phyloP scores from a whole-genome alignment of 495 filamentous ascomycete genomes.

The Astrothelium macrocarpum region DNA sequence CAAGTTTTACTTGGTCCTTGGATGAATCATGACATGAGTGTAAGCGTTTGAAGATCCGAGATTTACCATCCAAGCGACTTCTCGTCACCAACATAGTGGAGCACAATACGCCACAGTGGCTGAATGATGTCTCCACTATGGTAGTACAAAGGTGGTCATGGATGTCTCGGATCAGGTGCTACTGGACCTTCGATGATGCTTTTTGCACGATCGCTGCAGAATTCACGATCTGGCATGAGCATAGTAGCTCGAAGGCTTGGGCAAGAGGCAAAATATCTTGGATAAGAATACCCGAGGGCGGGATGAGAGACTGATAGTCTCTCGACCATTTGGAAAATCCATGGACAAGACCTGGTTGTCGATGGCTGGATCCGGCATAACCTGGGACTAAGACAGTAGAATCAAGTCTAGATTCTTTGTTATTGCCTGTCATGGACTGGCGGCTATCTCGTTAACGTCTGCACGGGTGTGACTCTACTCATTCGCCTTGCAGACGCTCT shows the following conservation, averaged over 20 bases:
- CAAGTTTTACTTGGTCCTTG: neutral
- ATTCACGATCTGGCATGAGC: neutral
- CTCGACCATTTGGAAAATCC: neutral
- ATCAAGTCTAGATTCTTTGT: neutral
- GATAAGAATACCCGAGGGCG: neutral
- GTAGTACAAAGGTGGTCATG: neutral
- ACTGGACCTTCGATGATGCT: neutral
- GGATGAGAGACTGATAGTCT: neutral
- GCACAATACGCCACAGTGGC: neutral
- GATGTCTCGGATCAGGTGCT: neutral
- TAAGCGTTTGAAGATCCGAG: neutral
- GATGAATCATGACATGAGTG: neutral
- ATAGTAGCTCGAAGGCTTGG: neutral
- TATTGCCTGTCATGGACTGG: neutral
- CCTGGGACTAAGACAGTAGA: neutral
- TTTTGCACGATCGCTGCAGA: neutral
- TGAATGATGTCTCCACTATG: neutral
- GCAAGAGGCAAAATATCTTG: neutral
- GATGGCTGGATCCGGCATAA: neutral
- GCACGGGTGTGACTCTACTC: neutral
- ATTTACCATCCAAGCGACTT: neutral
- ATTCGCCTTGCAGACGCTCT: neutral
- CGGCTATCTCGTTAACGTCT: neutral
- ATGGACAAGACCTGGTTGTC: neutral
- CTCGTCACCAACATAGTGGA: neutral